phyloP scores from a whole-genome alignment of 495 filamentous ascomycete genomes.

The Penicillium ochrochloron region DNA sequence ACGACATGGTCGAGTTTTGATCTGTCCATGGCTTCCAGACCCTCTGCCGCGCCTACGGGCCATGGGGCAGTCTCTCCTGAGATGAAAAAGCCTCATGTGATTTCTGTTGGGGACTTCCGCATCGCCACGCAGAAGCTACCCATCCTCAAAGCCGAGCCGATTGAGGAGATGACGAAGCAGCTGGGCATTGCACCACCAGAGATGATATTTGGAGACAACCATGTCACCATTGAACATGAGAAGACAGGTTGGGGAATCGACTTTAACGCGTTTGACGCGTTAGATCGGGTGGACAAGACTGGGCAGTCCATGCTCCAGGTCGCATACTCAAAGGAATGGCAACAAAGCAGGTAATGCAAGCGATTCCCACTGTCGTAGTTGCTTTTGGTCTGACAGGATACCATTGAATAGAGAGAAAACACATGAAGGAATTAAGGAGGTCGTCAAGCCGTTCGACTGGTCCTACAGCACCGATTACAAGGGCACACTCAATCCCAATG shows the following conservation, averaged over 20 bases:
- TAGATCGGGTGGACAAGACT: constrained; percentile 93
- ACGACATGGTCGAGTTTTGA: constrained; percentile 19
- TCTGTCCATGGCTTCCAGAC: constrained; percentile 22
- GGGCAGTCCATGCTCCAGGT: constrained; percentile 88
- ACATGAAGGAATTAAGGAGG: constrained; percentile 86
- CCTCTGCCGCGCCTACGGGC: constrained; percentile 8
- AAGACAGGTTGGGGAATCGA: constrained; percentile 71
- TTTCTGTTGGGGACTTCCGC: constrained; percentile 64
- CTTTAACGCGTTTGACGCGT: constrained; percentile 84
- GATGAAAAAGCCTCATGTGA: constrained; percentile 38
- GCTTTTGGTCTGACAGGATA: neutral
- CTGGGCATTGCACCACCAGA: constrained; percentile 89
- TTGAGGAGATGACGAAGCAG: constrained; percentile 78
- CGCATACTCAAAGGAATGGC: constrained; percentile 90
- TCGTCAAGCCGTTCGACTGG: constrained; percentile 97
- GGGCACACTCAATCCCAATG: constrained; percentile 58
- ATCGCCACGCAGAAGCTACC: constrained; percentile 84
- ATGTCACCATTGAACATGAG: constrained; percentile 70
- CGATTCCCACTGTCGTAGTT: neutral
- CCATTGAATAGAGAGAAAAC: constrained; percentile 68
- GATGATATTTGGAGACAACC: constrained; percentile 99
- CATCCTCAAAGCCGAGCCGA: constrained; percentile 87
- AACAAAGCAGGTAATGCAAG: constrained; percentile 65
- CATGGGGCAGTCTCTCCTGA: constrained; percentile 35
- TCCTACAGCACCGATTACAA: constrained; percentile 88